phyloP scores from a whole-genome alignment of 345 rosid species.

The Rhodomyrtus tomentosa region DNA sequence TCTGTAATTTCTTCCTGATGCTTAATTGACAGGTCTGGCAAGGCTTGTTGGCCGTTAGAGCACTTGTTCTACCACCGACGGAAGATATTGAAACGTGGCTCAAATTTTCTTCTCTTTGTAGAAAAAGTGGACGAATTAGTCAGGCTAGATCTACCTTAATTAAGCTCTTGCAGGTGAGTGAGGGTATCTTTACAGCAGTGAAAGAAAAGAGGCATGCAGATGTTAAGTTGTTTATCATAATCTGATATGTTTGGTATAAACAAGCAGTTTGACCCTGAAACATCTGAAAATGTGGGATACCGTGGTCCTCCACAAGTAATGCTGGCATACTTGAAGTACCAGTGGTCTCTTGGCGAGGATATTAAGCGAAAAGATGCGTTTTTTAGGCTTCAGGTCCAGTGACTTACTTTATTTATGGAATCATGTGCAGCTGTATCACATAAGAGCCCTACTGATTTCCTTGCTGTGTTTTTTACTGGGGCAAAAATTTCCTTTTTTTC shows the following conservation, averaged over 20 bases:
- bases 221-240: neutral
- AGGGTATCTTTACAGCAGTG: neutral
- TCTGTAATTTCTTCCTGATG: neutral
- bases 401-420: neutral
- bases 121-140: slow-evolving; percentile 78
- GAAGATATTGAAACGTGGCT: slow-evolving; percentile 95
- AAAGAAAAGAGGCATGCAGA: neutral
- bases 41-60: slow-evolving; percentile 75
- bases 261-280: slow-evolving; percentile 85
- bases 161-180: slow-evolving; percentile 74
- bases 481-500: slow-evolving; percentile 2
- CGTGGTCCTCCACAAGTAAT: slow-evolving; percentile 97
- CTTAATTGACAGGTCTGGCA: slow-evolving; percentile 77
- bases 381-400: slow-evolving; percentile 66
- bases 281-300: slow-evolving; percentile 54
- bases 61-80: slow-evolving; percentile 88
- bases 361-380: slow-evolving; percentile 88
- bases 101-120: slow-evolving; percentile 90
- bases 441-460: neutral
- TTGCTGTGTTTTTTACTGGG: slow-evolving; percentile 1
- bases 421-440: neutral
- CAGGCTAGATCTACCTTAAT: slow-evolving; percentile 94
- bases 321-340: slow-evolving; percentile 85
- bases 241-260: neutral
- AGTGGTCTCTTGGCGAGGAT: slow-evolving; percentile 99